Evolutionary conservation across 148 eudicot species (phyloP).

Genomic region (Fagopyrum esculentum): DNA sequence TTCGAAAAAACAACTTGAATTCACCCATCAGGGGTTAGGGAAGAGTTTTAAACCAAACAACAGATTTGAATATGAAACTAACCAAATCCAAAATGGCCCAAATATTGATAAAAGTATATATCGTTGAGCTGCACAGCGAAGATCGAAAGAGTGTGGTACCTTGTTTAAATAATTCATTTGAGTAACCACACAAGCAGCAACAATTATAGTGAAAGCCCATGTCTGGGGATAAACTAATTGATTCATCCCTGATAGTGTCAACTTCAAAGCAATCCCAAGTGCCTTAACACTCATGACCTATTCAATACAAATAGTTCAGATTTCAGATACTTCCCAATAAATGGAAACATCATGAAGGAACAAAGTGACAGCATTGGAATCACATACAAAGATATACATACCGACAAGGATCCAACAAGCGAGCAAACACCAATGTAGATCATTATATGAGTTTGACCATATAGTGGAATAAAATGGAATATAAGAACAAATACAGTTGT

Average conservation of each 20-base stretch:
- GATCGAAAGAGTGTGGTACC: slow-evolving; percentile 25
- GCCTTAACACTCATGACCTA: slow-evolving; percentile 94
- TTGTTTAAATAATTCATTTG: slow-evolving; percentile 82
- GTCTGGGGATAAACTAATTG: slow-evolving; percentile 75
- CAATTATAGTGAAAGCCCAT: slow-evolving; percentile 62
- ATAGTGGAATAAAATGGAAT: slow-evolving; percentile 51
- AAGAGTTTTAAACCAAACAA: neutral
- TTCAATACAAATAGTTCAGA: slow-evolving; percentile 21
- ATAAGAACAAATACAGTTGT: slow-evolving; percentile 52
- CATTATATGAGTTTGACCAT: slow-evolving; percentile 79
- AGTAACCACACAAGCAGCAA: slow-evolving; percentile 53
- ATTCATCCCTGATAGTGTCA: slow-evolving; percentile 70
- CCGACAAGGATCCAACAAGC: slow-evolving; percentile 72
- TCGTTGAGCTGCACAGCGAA: neutral
- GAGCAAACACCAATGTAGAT: slow-evolving; percentile 82
- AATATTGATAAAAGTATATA: neutral
- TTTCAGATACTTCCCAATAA: slow-evolving; percentile 10
- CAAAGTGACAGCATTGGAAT: neutral
- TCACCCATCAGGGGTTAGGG: neutral
- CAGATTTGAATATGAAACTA: neutral
- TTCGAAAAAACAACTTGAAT: neutral
- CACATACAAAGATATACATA: slow-evolving; percentile 23
- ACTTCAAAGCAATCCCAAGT: slow-evolving; percentile 71
- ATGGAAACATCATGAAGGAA: neutral
- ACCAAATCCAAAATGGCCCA: neutral